Evolutionary conservation across 139 green algal genomes (phyloP), one percentile per base, ranked within the genome.

Genomic region (Mesotaenium endlicherianum): DNA sequence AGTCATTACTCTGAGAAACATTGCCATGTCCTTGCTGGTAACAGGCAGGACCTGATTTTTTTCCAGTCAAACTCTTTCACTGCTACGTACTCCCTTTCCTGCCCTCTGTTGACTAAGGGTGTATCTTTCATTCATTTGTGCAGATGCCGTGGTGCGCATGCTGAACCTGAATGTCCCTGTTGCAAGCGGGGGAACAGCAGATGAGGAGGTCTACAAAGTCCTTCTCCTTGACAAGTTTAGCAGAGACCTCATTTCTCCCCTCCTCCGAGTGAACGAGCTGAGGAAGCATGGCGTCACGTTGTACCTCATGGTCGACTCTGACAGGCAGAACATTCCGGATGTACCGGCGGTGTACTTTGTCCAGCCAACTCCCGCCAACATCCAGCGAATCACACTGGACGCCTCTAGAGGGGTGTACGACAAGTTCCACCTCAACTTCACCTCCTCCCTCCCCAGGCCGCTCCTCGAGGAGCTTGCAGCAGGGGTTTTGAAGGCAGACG

Each of bases 341-440:
- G 95, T 97, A n/a, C 94, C 97, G 38, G 96, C 95, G 0, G 87
- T 99, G 0, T 99, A 99, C 84, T 94, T 98, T 58, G 87, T 99
- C n/a, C 83, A 92, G 42, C 90, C 94, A 20, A 94, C 80, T 3
- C 58, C 86, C 34, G 55, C 80, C 8, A 94, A 95, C 42, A 81
- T 97, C 31, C 39, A 93, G 38, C 88, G 90, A 5, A 94, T 98
- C 42, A 77, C 88, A 0, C 47, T 88, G 1, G 97, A 99, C 81
- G 89, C 92, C 17, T 80, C 82, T 14, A 80, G 76, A 0, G 91
- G 90, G 0, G 87, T 98, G 38, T 99, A 99, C 70, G 96, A 97
- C 81, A 81, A 86, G 2, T 91, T 97, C 75, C 89, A 99, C 89
- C 79, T 99, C 41, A 98, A 98, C 89, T 98, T 98, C 69, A 91